Conservation (phyloP, 169 alveolate genomes). For the Amoebophrya sp. region DNA sequence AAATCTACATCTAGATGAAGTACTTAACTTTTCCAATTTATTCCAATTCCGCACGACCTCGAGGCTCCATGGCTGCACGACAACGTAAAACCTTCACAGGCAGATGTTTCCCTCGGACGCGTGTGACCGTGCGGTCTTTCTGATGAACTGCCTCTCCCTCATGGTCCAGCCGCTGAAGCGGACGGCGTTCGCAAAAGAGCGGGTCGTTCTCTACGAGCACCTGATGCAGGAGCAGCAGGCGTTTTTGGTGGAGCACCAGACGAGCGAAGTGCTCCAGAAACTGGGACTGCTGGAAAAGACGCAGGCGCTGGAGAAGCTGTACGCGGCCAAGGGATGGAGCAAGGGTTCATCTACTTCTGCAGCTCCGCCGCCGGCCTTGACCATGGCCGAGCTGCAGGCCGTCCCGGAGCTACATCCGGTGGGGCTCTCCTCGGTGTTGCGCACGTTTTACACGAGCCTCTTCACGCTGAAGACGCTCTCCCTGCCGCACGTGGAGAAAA, state of each 20-base stretch:
- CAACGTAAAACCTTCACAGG: no score
- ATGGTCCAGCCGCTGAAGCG: neutral
- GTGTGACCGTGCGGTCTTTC: neutral
- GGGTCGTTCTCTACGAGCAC: neutral
- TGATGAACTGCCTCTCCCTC: neutral
- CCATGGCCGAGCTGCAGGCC: neutral
- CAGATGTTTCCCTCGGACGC: neutral
- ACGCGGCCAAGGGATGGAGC: no score
- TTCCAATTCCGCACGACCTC: no score
- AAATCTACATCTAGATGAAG: no score
- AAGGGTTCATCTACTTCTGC: no score
- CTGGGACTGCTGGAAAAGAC: neutral
- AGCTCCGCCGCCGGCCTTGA: neutral
- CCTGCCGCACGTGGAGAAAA: neutral
- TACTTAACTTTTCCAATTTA: no score
- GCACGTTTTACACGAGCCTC: neutral
- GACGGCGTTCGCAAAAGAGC: neutral
- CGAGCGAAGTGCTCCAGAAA: neutral
- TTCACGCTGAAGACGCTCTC: neutral
- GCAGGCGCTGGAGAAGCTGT: neutral
- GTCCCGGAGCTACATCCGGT: neutral
- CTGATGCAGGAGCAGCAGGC: neutral
- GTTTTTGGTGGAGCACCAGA: neutral
- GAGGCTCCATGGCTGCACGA: no score
- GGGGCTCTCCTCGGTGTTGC: neutral